Evolutionary conservation across 225 moss, liverwort and hornwort genomes (phyloP).

Genomic region (Sphagnum tenellum): DNA sequence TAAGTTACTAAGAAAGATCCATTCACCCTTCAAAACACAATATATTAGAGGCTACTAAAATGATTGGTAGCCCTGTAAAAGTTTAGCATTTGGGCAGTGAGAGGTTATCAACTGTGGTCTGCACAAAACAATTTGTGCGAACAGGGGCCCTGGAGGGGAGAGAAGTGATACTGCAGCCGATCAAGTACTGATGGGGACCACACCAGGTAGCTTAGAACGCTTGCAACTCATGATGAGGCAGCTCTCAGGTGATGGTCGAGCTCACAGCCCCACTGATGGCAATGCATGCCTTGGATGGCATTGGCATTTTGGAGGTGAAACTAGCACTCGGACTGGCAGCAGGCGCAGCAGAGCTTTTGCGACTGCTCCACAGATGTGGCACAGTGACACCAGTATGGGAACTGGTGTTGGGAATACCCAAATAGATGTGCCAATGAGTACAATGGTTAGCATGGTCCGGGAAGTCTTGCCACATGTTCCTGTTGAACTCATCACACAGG

Average conservation of each 20-base stretch:
- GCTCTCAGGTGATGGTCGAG: conserved; percentile 62
- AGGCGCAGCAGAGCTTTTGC: conserved; percentile 39
- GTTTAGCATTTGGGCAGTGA: no score
- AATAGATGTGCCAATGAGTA: conserved; percentile 60
- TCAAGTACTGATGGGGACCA: conserved; percentile 9
- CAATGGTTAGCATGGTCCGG: conserved; percentile 89
- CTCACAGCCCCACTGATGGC: conserved; percentile 54
- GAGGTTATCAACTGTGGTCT: no score
- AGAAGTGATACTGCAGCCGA: conserved; percentile 50
- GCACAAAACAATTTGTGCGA: background rate
- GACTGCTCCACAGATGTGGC: conserved; percentile 36
- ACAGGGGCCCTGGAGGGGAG: conserved; percentile 61
- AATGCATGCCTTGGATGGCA: conserved; percentile 40
- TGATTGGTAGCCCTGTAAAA: no score
- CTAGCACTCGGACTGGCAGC: conserved; percentile 44
- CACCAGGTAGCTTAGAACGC: conserved; percentile 60
- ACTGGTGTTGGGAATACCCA: conserved; percentile 17
- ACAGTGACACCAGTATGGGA: conserved; percentile 35
- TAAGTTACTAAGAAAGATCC: no score
- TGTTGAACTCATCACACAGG: conserved; percentile 98
- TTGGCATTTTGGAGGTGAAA: conserved; percentile 87
- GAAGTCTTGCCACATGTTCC: conserved; percentile 91
- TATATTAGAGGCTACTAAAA: no score
- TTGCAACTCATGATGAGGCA: conserved; percentile 87
- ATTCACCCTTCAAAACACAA: no score